These are phyloP conservation scores for Apiotrichum gracile DNA, from an alignment of 1,284 basidiomycete genomes.

Conservation along the genomic window DNA sequence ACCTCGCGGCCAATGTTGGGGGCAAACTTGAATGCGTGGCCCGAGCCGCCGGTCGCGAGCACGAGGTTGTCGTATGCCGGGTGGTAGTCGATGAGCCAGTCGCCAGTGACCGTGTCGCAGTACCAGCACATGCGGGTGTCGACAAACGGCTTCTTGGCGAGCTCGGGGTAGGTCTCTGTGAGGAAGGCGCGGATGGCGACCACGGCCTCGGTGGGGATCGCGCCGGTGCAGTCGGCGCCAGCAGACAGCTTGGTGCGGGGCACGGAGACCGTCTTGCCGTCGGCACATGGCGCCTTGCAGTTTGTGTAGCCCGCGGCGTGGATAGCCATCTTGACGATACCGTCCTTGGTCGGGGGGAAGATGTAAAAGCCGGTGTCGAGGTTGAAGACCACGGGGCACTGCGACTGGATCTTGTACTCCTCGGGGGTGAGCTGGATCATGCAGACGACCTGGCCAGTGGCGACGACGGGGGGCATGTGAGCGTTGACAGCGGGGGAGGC, in stretches of 20 bases:
- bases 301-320: slow-evolving; percentile 46
- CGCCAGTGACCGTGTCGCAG: slow-evolving; percentile 48
- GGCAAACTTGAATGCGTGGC: slow-evolving; percentile 62
- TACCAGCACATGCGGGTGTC: slow-evolving; percentile 45
- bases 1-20: slow-evolving; percentile 73
- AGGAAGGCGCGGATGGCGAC: slow-evolving; percentile 29
- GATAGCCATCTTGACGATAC: slow-evolving; percentile 50
- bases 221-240: slow-evolving; percentile 33
- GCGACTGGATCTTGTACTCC: slow-evolving; percentile 59
- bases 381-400: slow-evolving; percentile 57
- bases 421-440: slow-evolving; percentile 66
- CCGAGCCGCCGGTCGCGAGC: slow-evolving; percentile 49
- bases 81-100: slow-evolving; percentile 51
- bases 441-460: slow-evolving; percentile 60
- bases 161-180: slow-evolving; percentile 36
- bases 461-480: slow-evolving; percentile 32
- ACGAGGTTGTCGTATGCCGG: slow-evolving; percentile 46
- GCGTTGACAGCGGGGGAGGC: slow-evolving; percentile 50
- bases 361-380: slow-evolving; percentile 47
- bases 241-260: slow-evolving; percentile 45
- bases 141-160: slow-evolving; percentile 43
- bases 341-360: slow-evolving; percentile 49
- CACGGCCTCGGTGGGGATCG: slow-evolving; percentile 38
- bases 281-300: slow-evolving; percentile 20
- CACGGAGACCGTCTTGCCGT: slow-evolving; percentile 30